phyloP scores from a whole-genome alignment of 768 basidiomycete genomes.

The Hortiboletus campestris region DNA sequence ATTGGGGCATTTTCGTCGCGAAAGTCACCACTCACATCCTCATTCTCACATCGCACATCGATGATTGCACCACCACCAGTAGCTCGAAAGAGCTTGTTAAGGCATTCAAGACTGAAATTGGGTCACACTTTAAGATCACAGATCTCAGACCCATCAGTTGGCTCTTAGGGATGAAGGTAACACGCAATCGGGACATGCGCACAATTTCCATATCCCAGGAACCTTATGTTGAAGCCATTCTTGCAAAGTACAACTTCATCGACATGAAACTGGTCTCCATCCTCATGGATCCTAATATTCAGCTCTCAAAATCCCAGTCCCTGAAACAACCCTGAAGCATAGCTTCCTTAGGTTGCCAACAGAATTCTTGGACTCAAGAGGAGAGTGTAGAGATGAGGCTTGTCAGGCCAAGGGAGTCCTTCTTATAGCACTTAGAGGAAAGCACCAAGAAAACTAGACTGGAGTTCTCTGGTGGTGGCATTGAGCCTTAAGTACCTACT shows the following conservation, averaged over 20 bases:
- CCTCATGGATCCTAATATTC: not conserved
- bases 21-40: not conserved
- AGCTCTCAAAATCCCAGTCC: not conserved
- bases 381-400: too few species aligned
- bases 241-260: not conserved
- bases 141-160: conserved; percentile 6
- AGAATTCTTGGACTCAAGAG: too few species aligned
- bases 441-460: too few species aligned
- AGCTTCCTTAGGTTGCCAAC: too few species aligned
- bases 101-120: conserved; percentile 5
- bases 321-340: too few species aligned
- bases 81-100: not conserved
- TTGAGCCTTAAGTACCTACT: too few species aligned
- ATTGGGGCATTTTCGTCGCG: conserved; percentile 3
- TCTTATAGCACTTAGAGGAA: too few species aligned
- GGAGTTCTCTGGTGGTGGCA: too few species aligned
- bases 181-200: not conserved
- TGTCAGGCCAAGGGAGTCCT: too few species aligned
- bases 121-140: not conserved
- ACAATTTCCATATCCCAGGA: conserved; percentile 1
- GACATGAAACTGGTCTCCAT: not conserved
- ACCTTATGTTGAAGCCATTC: not conserved
- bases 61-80: conserved; percentile 5
- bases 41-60: not conserved
- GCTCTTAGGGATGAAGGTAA: conserved; percentile 12